Conservation (phyloP, 2,329 filamentous ascomycete genomes). For the Colletotrichum camelliae region DNA sequence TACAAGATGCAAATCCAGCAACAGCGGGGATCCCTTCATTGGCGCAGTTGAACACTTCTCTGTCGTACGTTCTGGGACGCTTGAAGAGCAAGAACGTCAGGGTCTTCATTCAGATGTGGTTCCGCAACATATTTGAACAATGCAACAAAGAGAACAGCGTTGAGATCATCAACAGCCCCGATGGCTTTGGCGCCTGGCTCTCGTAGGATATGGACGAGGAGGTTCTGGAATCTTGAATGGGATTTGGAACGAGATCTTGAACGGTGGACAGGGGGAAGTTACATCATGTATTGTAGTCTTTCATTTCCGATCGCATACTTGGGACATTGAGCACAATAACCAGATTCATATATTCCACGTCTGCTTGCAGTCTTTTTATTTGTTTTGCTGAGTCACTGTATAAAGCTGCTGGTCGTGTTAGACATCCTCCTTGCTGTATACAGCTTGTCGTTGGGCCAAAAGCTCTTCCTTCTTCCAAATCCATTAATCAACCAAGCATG, state of each 20-base stretch:
- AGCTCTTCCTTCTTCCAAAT: background rate
- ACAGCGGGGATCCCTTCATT: background rate
- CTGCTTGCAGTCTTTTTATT: background rate
- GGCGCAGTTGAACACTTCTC: background rate
- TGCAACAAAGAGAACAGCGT: background rate
- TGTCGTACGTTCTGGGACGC: background rate
- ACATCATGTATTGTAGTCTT: background rate
- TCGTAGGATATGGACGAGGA: background rate
- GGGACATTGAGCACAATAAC: background rate
- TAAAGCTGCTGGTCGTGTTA: background rate
- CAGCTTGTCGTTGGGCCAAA: background rate
- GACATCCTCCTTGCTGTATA: background rate
- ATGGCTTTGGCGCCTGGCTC: background rate
- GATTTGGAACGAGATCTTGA: too few relatives aligned
- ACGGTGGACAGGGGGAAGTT: background rate
- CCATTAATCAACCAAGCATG: background rate
- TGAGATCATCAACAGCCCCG: background rate
- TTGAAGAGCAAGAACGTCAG: background rate
- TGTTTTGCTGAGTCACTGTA: background rate
- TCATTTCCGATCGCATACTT: background rate
- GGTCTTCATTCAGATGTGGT: background rate
- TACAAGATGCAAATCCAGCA: background rate
- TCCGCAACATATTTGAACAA: background rate
- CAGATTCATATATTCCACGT: background rate
- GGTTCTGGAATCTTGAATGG: background rate